A percentile compares a stretch with the other conserved stretches of the same genome.
Conservation (phyloP, 2,329 filamentous ascomycete species). For the Lachnellula cervina region DNA sequence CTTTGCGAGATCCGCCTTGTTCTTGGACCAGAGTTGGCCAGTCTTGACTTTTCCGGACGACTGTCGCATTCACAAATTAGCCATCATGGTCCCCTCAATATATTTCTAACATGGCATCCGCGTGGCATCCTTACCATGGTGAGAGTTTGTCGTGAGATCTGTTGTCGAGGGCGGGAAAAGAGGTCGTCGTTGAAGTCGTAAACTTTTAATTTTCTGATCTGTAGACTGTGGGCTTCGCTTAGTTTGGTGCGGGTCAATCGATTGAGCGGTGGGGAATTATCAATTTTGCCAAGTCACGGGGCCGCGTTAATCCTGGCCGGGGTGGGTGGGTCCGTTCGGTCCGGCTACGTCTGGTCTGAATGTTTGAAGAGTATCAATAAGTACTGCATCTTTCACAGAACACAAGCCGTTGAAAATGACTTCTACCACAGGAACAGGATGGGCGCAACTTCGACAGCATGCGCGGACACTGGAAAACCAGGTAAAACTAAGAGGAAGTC, state of each 20-base stretch:
- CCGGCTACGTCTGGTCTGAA: too few relatives aligned
- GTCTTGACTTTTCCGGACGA: slow-evolving; percentile 79
- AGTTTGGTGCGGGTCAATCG: too few relatives aligned
- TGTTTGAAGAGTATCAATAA: not conserved
- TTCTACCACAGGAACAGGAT: slow-evolving; percentile 48
- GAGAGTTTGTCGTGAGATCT: slow-evolving; percentile 19
- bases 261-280: too few relatives aligned
- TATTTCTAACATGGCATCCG: slow-evolving; percentile 15
- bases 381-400: not conserved
- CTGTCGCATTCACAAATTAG: slow-evolving; percentile 41
- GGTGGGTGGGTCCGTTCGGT: too few relatives aligned
- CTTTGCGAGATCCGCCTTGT: slow-evolving; percentile 96
- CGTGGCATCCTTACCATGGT: slow-evolving; percentile 16
- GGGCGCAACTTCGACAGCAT: slow-evolving; percentile 93
- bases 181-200: slow-evolving; percentile 1
- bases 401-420: slow-evolving; percentile 19
- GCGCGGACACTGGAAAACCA: slow-evolving; percentile 84
- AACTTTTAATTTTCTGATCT: not conserved
- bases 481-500: slow-evolving; percentile 45
- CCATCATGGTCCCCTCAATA: slow-evolving; percentile 10
- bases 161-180: slow-evolving; percentile 7
- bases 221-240: not conserved
- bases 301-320: too few relatives aligned
- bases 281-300: too few relatives aligned
- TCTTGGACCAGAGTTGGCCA: slow-evolving; percentile 96